Evolutionary conservation across 495 filamentous ascomycete genomes (phyloP).

Genomic region (Penicillium salamii): DNA sequence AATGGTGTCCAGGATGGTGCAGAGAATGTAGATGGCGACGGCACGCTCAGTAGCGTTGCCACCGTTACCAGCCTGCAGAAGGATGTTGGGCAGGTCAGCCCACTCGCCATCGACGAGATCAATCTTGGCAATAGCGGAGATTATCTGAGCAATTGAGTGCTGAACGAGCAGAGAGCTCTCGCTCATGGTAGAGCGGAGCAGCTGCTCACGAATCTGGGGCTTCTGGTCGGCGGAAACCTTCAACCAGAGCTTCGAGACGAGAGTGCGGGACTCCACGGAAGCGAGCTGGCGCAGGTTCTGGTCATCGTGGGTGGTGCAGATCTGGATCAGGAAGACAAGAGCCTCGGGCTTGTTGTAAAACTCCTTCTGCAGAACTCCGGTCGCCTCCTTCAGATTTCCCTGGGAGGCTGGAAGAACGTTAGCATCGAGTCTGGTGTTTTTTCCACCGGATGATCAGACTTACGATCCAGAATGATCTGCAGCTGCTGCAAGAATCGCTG

Average conservation of each 20-base stretch:
- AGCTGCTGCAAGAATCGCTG: slow-evolving; percentile 71
- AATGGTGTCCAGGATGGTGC: slow-evolving; percentile 81
- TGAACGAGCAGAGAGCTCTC: slow-evolving; percentile 72
- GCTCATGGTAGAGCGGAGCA: slow-evolving; percentile 76
- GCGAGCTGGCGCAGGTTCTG: slow-evolving; percentile 79
- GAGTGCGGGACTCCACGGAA: slow-evolving; percentile 77
- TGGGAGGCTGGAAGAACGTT: slow-evolving; percentile 34
- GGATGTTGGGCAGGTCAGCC: slow-evolving; percentile 71
- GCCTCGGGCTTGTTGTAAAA: slow-evolving; percentile 85
- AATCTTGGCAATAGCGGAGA: slow-evolving; percentile 79
- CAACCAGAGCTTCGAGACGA: slow-evolving; percentile 85
- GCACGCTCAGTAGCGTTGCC: slow-evolving; percentile 75
- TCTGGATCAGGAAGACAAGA: slow-evolving; percentile 77
- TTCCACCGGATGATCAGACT: slow-evolving; percentile 29
- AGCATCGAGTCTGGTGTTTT: background rate
- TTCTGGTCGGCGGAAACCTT: slow-evolving; percentile 63
- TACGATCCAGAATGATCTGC: slow-evolving; percentile 71
- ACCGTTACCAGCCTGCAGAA: slow-evolving; percentile 70
- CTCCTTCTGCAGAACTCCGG: slow-evolving; percentile 82
- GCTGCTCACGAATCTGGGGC: slow-evolving; percentile 70
- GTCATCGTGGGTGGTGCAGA: slow-evolving; percentile 72
- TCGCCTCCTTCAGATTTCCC: slow-evolving; percentile 76
- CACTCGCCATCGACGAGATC: slow-evolving; percentile 88
- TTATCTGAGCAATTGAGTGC: slow-evolving; percentile 83
- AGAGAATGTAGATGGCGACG: slow-evolving; percentile 89